phyloP scores from a whole-genome alignment of 306 rosid species.

The Dalbergia oliveri region DNA sequence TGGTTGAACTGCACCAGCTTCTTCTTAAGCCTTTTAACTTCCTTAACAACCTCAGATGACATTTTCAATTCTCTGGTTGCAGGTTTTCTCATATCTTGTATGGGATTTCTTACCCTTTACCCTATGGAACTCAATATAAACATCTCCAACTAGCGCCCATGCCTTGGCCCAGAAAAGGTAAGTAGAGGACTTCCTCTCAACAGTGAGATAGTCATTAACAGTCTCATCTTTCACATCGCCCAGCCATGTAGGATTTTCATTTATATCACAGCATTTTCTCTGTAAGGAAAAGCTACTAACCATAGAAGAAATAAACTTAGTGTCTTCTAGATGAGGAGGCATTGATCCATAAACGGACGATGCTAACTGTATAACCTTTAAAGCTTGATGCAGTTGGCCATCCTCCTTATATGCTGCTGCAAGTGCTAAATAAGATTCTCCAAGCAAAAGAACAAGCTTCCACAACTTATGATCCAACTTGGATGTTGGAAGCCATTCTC shows the following conservation, averaged over 20 bases:
- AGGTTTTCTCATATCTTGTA: constrained; percentile 61
- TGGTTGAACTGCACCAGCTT: constrained; percentile 74
- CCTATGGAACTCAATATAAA: constrained; percentile 77
- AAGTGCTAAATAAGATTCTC: constrained; percentile 95
- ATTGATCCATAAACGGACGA: constrained; percentile 96
- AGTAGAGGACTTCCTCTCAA: constrained; percentile 74
- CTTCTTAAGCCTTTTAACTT: constrained; percentile 95
- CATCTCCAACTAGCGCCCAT: constrained; percentile 91
- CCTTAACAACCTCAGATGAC: constrained; percentile 91
- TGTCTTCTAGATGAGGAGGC: constrained; percentile 92
- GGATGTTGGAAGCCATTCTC: constrained; percentile 96
- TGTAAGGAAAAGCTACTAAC: constrained; percentile 58
- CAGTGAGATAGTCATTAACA: constrained; percentile 50
- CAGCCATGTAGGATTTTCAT: constrained; percentile 51
- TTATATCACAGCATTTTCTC: constrained; percentile 52
- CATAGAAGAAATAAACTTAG: constrained; percentile 90
- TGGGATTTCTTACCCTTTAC: constrained; percentile 58
- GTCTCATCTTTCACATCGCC: constrained; percentile 54
- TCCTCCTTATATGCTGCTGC: constrained; percentile 91
- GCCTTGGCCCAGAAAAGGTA: constrained; percentile 96
- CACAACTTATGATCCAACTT: constrained; percentile 89
- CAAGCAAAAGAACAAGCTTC: constrained; percentile 97
- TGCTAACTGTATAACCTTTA: constrained; percentile 88
- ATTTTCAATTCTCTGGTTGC: constrained; percentile 75
- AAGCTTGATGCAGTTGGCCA: constrained; percentile 80